Evolutionary conservation across 1,139 yeast genomes (phyloP), one percentile per base, ranked within the genome.

Genomic region (Suhomyces terraborum): DNA sequence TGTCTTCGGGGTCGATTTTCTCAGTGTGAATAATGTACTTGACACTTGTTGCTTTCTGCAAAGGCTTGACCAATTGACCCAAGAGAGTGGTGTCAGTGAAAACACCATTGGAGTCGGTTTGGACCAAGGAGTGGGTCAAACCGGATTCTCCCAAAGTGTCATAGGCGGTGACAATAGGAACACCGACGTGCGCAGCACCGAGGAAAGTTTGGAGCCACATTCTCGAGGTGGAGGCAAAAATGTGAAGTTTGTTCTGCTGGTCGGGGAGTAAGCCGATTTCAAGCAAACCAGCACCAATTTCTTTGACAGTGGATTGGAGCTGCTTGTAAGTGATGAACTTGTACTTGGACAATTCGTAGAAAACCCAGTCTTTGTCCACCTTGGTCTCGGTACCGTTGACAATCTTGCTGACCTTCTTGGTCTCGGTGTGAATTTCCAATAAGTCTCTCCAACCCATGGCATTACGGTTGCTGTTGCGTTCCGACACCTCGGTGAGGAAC

Each of bases 131-230:
- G 64, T 87, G 95, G 45, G 84, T 85, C 59, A 93, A 76, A 26
- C 98, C 99, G 31, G 79, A 77, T 63, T 89, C 95, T 46, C 98
- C 98, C 50, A 93, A 75, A 28, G 98, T 91, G 64, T 93, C 99
- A 65, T 93, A 93, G 28, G 98, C 98, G 21, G 99, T 94, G 33
- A 89, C 98, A 47, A 87, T 78, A 18, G 98, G 88, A 47, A 94
- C 82, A 40, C 79, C 68, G 64, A 89, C 96, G 45, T 88, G 69
- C 54, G 80, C 78, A 40, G 87, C 75, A 12, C 91, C 96, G 51
- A 89, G 65, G 51, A 84, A 93, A 30, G 88, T 77, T 66, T 88
- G 88, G 85, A 93, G 78, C 98, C 98, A 93, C 58, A 79, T 80
- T 41, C 80, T 85, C 24, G 95, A 84, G 20, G 96, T 84, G 24